Percentiles rank a stretch among this genome's conserved stretches.
These are phyloP conservation scores for Peniophora sp. DNA, from an alignment of 1,284 basidiomycete genomes.

Conservation along the genomic window DNA sequence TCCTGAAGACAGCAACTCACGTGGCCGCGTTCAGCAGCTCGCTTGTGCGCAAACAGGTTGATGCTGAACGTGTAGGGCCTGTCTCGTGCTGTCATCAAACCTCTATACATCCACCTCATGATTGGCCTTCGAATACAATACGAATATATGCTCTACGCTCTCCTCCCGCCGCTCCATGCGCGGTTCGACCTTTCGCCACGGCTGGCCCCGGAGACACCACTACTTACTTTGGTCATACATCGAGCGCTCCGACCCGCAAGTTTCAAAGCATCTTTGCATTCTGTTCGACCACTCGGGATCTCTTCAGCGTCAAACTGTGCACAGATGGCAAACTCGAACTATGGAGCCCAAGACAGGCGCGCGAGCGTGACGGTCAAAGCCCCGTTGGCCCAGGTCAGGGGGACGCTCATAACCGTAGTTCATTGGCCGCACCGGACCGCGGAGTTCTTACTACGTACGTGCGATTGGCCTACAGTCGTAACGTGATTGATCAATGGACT, in stretches of 20 bases:
- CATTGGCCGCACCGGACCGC: constrained; percentile 50
- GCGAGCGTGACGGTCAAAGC: constrained; percentile 35
- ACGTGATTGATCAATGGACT: too few relatives aligned
- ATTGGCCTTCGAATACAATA: too few relatives aligned
- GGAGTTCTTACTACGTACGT: constrained; percentile 56
- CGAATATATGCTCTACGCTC: constrained; percentile 22
- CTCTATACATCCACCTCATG: too few relatives aligned
- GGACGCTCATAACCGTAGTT: constrained; percentile 63
- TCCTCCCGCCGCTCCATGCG: constrained; percentile 27
- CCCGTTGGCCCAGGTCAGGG: constrained; percentile 42
- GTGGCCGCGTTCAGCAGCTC: too few relatives aligned
- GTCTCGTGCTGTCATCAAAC: too few relatives aligned
- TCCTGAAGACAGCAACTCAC: too few relatives aligned
- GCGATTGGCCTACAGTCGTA: too few relatives aligned
- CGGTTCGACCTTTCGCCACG: constrained; percentile 18
- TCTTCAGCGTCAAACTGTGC: constrained; percentile 40
- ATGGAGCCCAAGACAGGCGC: constrained; percentile 31
- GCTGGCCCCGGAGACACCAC: constrained; percentile 10
- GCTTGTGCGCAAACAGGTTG: too few relatives aligned
- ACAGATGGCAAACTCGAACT: constrained; percentile 51
- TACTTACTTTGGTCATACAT: constrained; percentile 62
- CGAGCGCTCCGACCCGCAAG: constrained; percentile 37
- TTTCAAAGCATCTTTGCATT: constrained; percentile 40
- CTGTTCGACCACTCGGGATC: constrained; percentile 24
- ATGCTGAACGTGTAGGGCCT: too few relatives aligned